Percentiles rank a stretch among this genome's conserved stretches.
These are phyloP conservation scores for Syzygium jambos DNA, from an alignment of 345 rosid genomes.

Conservation along the genomic window DNA sequence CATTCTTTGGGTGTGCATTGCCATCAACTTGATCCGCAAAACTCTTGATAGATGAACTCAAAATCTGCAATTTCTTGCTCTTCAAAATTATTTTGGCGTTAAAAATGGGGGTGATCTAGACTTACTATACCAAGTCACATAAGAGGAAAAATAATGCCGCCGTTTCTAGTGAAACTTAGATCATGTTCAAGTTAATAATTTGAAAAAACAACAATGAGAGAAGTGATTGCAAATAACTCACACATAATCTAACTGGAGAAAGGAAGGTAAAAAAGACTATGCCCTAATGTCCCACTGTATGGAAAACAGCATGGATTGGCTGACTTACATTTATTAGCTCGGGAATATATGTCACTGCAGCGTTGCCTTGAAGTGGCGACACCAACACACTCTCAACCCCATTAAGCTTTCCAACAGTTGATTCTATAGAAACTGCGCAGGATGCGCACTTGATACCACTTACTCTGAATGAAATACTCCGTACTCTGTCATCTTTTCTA, in stretches of 20 bases:
- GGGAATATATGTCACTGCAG: conserved; percentile 41
- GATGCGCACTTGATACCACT: conserved; percentile 51
- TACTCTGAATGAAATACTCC: conserved; percentile 30
- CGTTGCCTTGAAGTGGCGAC: conserved; percentile 53
- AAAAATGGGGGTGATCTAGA: neutral
- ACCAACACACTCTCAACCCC: conserved; percentile 42
- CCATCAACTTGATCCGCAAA: neutral
- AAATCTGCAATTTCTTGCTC: neutral
- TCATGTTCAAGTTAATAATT: neutral
- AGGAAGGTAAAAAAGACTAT: neutral
- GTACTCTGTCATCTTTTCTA: conserved; percentile 12
- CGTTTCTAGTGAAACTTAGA: neutral
- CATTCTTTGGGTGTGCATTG: neutral
- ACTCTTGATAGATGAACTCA: neutral
- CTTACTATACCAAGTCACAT: neutral
- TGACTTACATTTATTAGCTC: conserved; percentile 38
- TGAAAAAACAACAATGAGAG: neutral
- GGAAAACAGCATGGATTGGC: neutral
- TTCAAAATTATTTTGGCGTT: neutral
- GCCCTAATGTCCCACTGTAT: neutral
- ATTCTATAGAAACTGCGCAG: conserved; percentile 45
- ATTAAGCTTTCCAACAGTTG: conserved; percentile 30
- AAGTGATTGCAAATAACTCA: neutral
- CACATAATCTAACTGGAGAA: neutral
- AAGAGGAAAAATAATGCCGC: neutral